Evolutionary conservation across 805 yeast species (phyloP).

Genomic region (Schwanniomyces sp.): DNA sequence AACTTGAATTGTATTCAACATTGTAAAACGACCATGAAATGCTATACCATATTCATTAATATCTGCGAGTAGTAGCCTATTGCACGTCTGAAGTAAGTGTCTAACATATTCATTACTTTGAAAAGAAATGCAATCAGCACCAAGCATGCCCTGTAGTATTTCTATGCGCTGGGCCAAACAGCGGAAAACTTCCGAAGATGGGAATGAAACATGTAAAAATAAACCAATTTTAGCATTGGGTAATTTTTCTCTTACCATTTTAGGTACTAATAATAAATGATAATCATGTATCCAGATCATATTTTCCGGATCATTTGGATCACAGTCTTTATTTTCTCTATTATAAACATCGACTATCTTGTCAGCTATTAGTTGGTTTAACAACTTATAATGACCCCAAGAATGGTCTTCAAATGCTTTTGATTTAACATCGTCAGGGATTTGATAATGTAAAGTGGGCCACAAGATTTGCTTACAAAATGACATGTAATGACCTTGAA

Average conservation of each 20-base stretch:
- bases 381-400: slow-evolving; percentile 76
- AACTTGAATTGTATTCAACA: slow-evolving; percentile 63
- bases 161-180: slow-evolving; percentile 86
- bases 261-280: slow-evolving; percentile 83
- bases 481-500: slow-evolving; percentile 87
- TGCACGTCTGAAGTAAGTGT: slow-evolving; percentile 90
- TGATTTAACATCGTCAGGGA: slow-evolving; percentile 91
- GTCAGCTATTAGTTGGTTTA: slow-evolving; percentile 82
- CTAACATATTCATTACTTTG: slow-evolving; percentile 93
- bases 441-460: slow-evolving; percentile 93
- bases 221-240: slow-evolving; percentile 90
- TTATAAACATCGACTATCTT: slow-evolving; percentile 61
- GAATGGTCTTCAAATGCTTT: slow-evolving; percentile 95
- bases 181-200: slow-evolving; percentile 91
- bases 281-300: slow-evolving; percentile 93
- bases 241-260: slow-evolving; percentile 69
- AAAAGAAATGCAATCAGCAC: slow-evolving; percentile 84
- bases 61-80: slow-evolving; percentile 80
- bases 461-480: slow-evolving; percentile 93
- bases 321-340: slow-evolving; percentile 47
- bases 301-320: slow-evolving; percentile 51
- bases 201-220: slow-evolving; percentile 91
- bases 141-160: slow-evolving; percentile 78
- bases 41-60: slow-evolving; percentile 62
- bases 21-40: slow-evolving; percentile 57